These are phyloP conservation scores for Mucor sp. DNA, from an alignment of 371 early-diverging fungal species.

Conservation along the genomic window DNA sequence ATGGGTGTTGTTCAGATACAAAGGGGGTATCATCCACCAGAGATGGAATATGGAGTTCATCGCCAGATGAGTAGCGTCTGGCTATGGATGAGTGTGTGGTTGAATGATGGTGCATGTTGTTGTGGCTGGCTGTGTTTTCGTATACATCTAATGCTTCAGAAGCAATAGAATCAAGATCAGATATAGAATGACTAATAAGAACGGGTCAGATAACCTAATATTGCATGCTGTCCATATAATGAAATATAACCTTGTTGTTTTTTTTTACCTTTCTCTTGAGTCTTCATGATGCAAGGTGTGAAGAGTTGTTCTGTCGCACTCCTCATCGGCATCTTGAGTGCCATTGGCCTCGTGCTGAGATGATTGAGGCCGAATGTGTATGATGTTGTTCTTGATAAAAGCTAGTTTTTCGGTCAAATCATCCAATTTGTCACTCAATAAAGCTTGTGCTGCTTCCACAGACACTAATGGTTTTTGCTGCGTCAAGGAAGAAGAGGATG, in stretches of 20 bases:
- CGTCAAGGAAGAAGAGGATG: background rate
- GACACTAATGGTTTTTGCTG: conserved; percentile 9
- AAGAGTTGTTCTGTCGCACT: conserved; percentile 24
- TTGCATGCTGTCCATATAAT: background rate
- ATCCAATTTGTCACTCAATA: conserved; percentile 33
- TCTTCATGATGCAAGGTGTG: conserved; percentile 16
- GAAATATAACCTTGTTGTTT: background rate
- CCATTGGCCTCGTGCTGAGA: conserved; percentile 4
- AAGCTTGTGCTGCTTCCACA: conserved; percentile 26
- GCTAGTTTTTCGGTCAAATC: conserved; percentile 41
- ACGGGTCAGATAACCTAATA: background rate
- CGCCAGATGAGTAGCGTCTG: conserved; percentile 26
- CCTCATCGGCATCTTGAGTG: background rate
- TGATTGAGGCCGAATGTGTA: conserved; percentile 22
- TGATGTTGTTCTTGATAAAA: conserved; percentile 41
- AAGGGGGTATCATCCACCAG: conserved; percentile 35
- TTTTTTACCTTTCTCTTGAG: conserved; percentile 18
- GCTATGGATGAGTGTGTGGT: background rate
- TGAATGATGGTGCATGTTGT: background rate
- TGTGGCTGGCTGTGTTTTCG: conserved; percentile 22
- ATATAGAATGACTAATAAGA: conserved; percentile 9
- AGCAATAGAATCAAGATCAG: conserved; percentile 40
- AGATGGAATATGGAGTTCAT: conserved; percentile 26
- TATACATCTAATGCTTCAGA: conserved; percentile 44
- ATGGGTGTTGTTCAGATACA: conserved; percentile 43